Evolutionary conservation across 225 moss, liverwort and hornwort genomes (phyloP), one percentile per base, ranked within the genome.

Genomic region (Polytrichum commune): DNA sequence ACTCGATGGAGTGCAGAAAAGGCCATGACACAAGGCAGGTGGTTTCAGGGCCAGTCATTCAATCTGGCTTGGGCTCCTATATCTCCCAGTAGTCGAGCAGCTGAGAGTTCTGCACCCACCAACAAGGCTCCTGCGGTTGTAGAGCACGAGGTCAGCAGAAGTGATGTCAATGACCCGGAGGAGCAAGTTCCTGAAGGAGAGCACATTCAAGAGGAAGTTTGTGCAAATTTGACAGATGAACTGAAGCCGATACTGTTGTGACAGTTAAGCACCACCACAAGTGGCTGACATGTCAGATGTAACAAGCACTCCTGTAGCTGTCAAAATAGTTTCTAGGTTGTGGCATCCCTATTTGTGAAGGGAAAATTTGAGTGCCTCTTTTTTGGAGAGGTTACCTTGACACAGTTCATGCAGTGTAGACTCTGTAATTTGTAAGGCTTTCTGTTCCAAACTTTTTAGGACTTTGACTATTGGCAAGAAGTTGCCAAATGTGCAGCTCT

Each of bases 1-100:
- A 90, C 87, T 35, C 90, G 96, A 35, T 86, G 93, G 35, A 84
- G 85, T 78, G 96, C 96, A 60, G 96, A 96, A 82, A 91, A 91
- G 82, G 96, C 93, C 25, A 88, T 90, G 73, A 68, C 69, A 18
- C 93, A 90, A 80, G 96, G 96, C 66, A 90, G 87, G 85, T 92
- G 96, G 96, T 81, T 96, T 76, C 93, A 90, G 74, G 91, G 93
- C 64, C 91, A 90, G 67, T 78, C 84, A 54, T 83, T 96, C 46
- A 91, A 92, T 69, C 80, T 96, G 75, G 84, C 79, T 54, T 96
- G 96, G 96, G 84, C 84, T 54, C 85, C 90, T 66, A 75, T 28
- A 66, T 65, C 90, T 67, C 56, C 83, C 65, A 81, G 64, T 27
- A 80, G 64, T 78, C 83, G 89, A 72, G 56, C 75, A 66, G n/a